phyloP scores from a whole-genome alignment of 129 eudicot species.

The Dittrichia graveolens region DNA sequence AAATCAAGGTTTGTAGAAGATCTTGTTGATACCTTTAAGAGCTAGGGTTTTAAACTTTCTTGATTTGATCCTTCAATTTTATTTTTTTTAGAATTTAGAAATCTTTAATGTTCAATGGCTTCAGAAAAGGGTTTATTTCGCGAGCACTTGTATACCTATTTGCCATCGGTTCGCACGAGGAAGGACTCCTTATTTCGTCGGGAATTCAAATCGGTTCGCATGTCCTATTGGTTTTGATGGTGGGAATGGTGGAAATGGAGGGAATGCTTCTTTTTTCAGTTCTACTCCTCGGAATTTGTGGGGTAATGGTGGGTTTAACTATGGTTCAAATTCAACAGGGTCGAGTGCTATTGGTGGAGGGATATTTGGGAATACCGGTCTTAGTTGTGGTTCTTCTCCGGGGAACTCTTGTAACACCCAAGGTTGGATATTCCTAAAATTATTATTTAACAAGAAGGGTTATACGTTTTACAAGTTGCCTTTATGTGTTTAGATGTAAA shows the following conservation, averaged over 20 bases:
- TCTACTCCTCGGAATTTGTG: constrained; percentile 54
- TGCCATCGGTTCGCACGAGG: too few relatives aligned
- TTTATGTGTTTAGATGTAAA: too few relatives aligned
- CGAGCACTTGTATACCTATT: too few relatives aligned
- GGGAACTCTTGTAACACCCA: too few relatives aligned
- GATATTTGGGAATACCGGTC: constrained; percentile 44
- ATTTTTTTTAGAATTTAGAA: too few relatives aligned
- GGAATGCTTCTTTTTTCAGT: constrained; percentile 62
- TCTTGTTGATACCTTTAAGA: background rate
- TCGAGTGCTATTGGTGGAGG: constrained; percentile 54
- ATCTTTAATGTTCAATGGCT: too few relatives aligned
- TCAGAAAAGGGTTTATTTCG: too few relatives aligned
- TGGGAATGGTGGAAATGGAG: constrained; percentile 47
- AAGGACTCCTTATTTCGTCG: constrained; percentile 46
- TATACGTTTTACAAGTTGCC: too few relatives aligned
- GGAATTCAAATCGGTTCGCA: constrained; percentile 51
- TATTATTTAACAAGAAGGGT: too few relatives aligned
- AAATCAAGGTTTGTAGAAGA: background rate
- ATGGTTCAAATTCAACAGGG: constrained; percentile 47
- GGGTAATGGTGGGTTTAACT: constrained; percentile 58
- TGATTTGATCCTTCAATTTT: too few relatives aligned
- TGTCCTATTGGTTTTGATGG: constrained; percentile 52
- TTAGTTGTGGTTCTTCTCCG: constrained; percentile 53
- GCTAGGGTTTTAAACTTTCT: constrained; percentile 16
- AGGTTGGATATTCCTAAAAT: too few relatives aligned